Base-by-base conservation (phyloP, 768 basidiomycete species). In the Psilocybe subaeruginosa region DNA sequence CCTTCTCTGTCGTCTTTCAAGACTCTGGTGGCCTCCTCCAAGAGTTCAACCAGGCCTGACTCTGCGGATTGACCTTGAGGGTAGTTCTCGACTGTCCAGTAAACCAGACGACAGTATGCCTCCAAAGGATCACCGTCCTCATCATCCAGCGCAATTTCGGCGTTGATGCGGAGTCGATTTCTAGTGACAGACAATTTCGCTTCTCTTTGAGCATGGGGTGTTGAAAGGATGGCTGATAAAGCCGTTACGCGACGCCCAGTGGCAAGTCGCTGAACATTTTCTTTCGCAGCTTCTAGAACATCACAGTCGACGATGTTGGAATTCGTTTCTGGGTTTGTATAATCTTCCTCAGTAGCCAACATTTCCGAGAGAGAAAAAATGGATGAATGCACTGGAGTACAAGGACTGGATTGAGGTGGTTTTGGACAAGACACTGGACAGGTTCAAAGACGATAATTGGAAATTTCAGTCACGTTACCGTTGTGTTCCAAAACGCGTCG, bases 11-110 rank as follows among this genome's bases (percentile, higher is more conserved):
- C 79, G 66, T 90, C 88, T 66, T 94, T 89, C 69, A 99, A 82
- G 7, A 88, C 83, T 33, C 95, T 80, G 0, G 97, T 97, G 14
- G 94, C 92, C 69, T 94, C 92, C 71, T 99, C 97, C 6, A 99
- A 76, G 2, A 99, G 80, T 60, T 97, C 95, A 16, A 99, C 78
- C n/a, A 99, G 82, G 33, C 94, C 92, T 11, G 92, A 94, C 70
- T 95, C 91, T 1, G 89, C 89, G 53, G 89, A 92, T 59, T 92
- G 90, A 4, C 95, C 96, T 61, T 97, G 91, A 0, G 97, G 95
- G 70, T 98, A 97, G 73, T 93, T 95, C 72, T 97, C 94, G 46
- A 95, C 77, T 0, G 92, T 95, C 92, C 96, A 99, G 54, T 91
- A 84, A 54, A 99, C 90, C 65, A 98, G 88, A 62, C 83, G 82